A percentile compares a stretch with the other conserved stretches of the same genome.
These are phyloP conservation scores for Globisporangium paroecandrum DNA, from an alignment of 352 stramenopile species.

Conservation along the genomic window DNA sequence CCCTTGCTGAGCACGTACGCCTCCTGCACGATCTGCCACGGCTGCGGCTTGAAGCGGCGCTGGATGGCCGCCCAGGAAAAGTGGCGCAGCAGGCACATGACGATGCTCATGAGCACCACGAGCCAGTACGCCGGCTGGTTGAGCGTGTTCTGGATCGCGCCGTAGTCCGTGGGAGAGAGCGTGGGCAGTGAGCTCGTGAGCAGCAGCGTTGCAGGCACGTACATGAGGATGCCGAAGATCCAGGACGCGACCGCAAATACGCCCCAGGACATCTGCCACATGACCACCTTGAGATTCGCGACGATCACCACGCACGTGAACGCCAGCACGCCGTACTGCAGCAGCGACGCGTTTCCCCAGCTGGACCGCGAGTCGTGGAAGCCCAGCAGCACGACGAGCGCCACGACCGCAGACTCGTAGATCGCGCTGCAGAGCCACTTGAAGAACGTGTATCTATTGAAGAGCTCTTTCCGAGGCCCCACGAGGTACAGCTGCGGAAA, in stretches of 20 bases:
- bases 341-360: constrained; percentile 82
- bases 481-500: constrained; percentile 84
- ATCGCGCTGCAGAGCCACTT: constrained; percentile 84
- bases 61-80: constrained; percentile 71
- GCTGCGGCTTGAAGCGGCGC: constrained; percentile 63
- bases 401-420: constrained; percentile 57
- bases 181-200: constrained; percentile 58
- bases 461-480: constrained; percentile 69
- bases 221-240: constrained; percentile 62
- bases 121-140: constrained; percentile 64
- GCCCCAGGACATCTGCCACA: constrained; percentile 81
- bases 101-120: constrained; percentile 50
- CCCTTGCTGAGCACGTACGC: constrained; percentile 44
- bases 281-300: constrained; percentile 89
- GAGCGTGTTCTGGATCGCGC: constrained; percentile 77
- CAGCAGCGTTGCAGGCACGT: constrained; percentile 57
- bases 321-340: constrained; percentile 90
- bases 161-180: constrained; percentile 64
- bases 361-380: constrained; percentile 71
- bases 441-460: constrained; percentile 81
- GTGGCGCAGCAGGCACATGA: constrained; percentile 60
- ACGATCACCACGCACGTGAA: constrained; percentile 94
- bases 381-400: constrained; percentile 65
- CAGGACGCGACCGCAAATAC: constrained; percentile 42
- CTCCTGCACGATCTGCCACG: constrained; percentile 84